Base-by-base conservation (phyloP, 2,329 filamentous ascomycete genomes). In the Keithomyces neogunnii region DNA sequence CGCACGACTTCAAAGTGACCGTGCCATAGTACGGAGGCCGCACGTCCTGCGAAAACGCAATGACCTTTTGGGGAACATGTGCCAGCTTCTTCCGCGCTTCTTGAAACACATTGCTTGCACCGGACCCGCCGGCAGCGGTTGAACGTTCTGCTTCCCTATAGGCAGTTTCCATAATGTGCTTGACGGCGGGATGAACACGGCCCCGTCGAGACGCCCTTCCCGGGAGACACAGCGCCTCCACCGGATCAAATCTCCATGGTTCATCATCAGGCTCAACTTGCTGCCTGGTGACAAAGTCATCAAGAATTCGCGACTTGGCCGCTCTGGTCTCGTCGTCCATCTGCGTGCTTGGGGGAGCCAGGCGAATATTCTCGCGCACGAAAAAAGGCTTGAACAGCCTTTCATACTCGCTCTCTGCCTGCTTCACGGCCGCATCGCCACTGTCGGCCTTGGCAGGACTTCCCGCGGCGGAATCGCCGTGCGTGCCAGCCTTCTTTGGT, bases 331-430 rank as follows among this genome's bases (percentile, higher is more conserved):
- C 73, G 1, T 76, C 63, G 56, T 88, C 83, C 64, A 84, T 74
- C 39, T 74, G 65, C 31, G 81, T 81, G 2, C 72, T 73, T 47
- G 74, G 70, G 0, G 77, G 74, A 0, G 90, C 89, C 49, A 96
- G 59, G n/a, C 70, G 79, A 1, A 89, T 86, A 60, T 89, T 78
- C 3, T 83, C 76, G 53, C 89, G 86, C 45, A 93, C 63, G 55
- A 86, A 91, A 66, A 96, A 97, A 0, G 88, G 84, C 33, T 89
- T 78, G 61, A 97, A 97, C 36, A 77, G 73, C 57, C 81, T 83
- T 19, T 86, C 72, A 58, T 89, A 91, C 44, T 81, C 76, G 0
- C 78, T 75, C 47, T 57, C 62, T 30, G 54, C 49, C n/a, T 50
- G 36, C 33, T 61, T 57, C 6, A 40, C 47, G 6, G 53, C 30